Evolutionary conservation across 1,139 yeast genomes (phyloP).

Genomic region (Diutina neorugosa): DNA sequence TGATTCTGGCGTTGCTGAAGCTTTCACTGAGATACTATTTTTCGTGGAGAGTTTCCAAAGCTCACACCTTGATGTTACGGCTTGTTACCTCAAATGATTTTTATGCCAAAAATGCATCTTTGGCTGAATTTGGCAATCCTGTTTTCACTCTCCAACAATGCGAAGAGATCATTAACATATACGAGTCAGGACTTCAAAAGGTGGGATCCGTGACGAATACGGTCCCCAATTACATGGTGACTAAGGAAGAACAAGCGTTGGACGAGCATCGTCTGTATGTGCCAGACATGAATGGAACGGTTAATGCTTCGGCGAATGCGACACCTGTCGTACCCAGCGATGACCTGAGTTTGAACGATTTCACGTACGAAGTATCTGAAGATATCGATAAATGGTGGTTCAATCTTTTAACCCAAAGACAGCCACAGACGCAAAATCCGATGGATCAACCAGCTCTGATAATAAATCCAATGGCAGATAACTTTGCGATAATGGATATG

Average conservation of each 20-base stretch:
- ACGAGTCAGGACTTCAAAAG: slow-evolving; percentile 10
- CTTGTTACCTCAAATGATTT: slow-evolving; percentile 17
- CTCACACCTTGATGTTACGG: slow-evolving; percentile 19
- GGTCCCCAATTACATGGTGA: neutral
- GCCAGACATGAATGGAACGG: neutral
- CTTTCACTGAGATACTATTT: slow-evolving; percentile 25
- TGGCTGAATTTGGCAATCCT: slow-evolving; percentile 8
- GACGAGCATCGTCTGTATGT: neutral
- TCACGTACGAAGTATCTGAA: neutral
- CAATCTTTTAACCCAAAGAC: neutral
- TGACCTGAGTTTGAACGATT: neutral
- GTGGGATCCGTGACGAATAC: slow-evolving; percentile 4
- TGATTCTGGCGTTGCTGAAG: neutral
- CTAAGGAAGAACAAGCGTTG: neutral
- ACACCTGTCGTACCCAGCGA: neutral
- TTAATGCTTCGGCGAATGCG: neutral
- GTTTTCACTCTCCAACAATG: slow-evolving; percentile 14
- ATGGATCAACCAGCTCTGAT: neutral
- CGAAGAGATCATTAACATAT: slow-evolving; percentile 12
- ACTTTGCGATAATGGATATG: neutral
- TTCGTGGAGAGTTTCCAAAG: slow-evolving; percentile 39
- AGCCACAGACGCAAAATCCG: neutral
- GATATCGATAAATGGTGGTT: slow-evolving; percentile 1
- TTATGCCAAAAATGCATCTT: slow-evolving; percentile 13
- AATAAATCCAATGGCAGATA: neutral